Evolutionary conservation across 2,329 filamentous ascomycete species (phyloP), one percentile per base, ranked within the genome.

Genomic region (Aspergillus aculeatus): DNA sequence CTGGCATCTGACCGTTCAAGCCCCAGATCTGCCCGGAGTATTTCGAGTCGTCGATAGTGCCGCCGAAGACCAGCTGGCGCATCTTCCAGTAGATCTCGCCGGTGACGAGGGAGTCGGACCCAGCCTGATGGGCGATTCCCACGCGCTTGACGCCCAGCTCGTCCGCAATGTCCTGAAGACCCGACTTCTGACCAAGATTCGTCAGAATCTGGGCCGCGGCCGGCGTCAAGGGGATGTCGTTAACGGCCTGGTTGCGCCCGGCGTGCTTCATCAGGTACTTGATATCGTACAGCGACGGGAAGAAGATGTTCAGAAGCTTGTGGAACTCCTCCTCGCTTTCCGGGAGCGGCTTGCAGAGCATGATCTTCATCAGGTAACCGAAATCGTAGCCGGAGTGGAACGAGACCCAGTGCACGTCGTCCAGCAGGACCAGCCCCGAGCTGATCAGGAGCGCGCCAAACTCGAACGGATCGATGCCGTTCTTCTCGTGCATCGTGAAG

Each of bases 371-470:
- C 50, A 99, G 82, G 72, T 98, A 98, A 52, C 93, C 95, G 77
- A 99, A 98, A 79, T 99, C 95, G 77, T 99, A 99, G 62, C 94
- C 95, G 29, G 92, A 95, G 75, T 99, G 95, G 78, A 98, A 98
- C 4, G 92, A 96, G 64, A 99, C 91, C 95, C 95, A 99, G 74
- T 92, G 89, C 57, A 97, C 90, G 59, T 96, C 88, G 44, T 95
- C 88, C 65, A 91, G 87, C 69, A 95, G 89, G 12, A 96, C 92
- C 50, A 99, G 84, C 9, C 95, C 95, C 1, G 95, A 98, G 52
- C 91, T 93, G 58, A 96, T 96, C 62, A 99, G 83, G 29, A 96
- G 82, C 1, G 93, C 86, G 4, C 93, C 95, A 71, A 99, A 99
- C 56, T 92, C 89, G 63, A 89, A 84, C 1, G 92, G 91, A 64